Evolutionary conservation across 768 basidiomycete species (phyloP).

Genomic region (Kwoniella botswanensis): DNA sequence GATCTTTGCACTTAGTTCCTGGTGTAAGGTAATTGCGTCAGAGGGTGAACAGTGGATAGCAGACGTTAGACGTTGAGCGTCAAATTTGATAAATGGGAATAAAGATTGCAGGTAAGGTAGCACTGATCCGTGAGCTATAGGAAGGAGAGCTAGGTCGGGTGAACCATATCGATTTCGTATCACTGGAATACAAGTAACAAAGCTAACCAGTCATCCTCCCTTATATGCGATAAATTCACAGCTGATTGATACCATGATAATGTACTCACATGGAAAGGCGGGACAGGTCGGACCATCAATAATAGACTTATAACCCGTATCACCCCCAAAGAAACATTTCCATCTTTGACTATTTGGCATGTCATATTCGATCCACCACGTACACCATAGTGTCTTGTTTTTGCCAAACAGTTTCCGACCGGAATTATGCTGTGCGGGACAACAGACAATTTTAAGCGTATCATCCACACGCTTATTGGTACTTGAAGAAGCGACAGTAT

Average conservation of each 20-base stretch:
- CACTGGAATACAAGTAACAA: neutral
- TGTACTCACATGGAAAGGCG: slow-evolving; percentile 2
- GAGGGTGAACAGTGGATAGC: slow-evolving; percentile 8
- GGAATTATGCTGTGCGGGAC: slow-evolving; percentile 17
- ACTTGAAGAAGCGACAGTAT: neutral
- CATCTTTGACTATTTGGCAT: neutral
- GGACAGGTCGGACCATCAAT: neutral
- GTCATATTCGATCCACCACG: neutral
- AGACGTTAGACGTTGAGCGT: neutral
- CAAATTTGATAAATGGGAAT: neutral
- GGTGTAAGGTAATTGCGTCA: slow-evolving; percentile 1
- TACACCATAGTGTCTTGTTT: slow-evolving; percentile 4
- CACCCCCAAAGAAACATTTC: slow-evolving; percentile 20
- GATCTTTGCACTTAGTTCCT: neutral
- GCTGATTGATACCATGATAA: neutral
- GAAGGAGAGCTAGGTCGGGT: slow-evolving; percentile 16
- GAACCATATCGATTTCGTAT: slow-evolving; percentile 8
- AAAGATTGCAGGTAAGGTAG: neutral
- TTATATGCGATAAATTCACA: too few species aligned
- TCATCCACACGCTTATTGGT: neutral
- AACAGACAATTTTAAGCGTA: neutral
- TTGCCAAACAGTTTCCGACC: slow-evolving; percentile 1
- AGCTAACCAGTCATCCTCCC: neutral
- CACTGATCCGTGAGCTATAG: slow-evolving; percentile 4
- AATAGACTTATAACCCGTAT: slow-evolving; percentile 9